Conservation (phyloP, 768 basidiomycete species). For the Podaxis sp. region DNA sequence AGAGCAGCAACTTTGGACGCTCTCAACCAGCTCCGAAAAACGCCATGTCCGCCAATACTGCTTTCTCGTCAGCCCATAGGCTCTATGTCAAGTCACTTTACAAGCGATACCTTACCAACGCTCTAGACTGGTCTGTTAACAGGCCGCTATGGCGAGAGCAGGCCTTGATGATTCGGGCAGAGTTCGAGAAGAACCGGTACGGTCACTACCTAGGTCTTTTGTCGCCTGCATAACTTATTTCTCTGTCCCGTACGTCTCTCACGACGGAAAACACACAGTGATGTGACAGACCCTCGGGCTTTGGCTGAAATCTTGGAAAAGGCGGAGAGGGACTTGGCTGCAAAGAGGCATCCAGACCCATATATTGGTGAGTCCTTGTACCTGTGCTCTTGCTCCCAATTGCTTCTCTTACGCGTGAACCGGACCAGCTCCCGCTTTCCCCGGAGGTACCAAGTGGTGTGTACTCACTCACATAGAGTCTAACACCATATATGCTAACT, state of each 20-base stretch:
- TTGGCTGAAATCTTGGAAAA: conserved; percentile 74
- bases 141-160: conserved; percentile 84
- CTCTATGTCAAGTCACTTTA: conserved; percentile 91
- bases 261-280: conserved; percentile 37
- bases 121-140: conserved; percentile 87
- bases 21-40: conserved; percentile 19
- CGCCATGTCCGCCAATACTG: conserved; percentile 51
- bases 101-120: conserved; percentile 81
- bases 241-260: conserved; percentile 7
- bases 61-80: conserved; percentile 73
- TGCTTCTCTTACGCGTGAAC: conserved; percentile 12
- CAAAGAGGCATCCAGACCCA: conserved; percentile 83
- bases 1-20: background rate
- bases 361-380: conserved; percentile 73
- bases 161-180: conserved; percentile 84
- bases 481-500: conserved; percentile 10
- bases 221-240: conserved; percentile 5
- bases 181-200: conserved; percentile 92
- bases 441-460: conserved; percentile 96
- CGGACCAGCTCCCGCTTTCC: conserved; percentile 68
- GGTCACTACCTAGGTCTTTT: conserved; percentile 24
- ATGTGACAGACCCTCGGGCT: conserved; percentile 83
- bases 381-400: conserved; percentile 3
- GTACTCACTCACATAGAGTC: conserved; percentile 27
- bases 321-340: conserved; percentile 74